A percentile compares a stretch with the other conserved stretches of the same genome.
Conservation (phyloP, 352 stramenopile species). For the Globisporangium carolinianum region DNA sequence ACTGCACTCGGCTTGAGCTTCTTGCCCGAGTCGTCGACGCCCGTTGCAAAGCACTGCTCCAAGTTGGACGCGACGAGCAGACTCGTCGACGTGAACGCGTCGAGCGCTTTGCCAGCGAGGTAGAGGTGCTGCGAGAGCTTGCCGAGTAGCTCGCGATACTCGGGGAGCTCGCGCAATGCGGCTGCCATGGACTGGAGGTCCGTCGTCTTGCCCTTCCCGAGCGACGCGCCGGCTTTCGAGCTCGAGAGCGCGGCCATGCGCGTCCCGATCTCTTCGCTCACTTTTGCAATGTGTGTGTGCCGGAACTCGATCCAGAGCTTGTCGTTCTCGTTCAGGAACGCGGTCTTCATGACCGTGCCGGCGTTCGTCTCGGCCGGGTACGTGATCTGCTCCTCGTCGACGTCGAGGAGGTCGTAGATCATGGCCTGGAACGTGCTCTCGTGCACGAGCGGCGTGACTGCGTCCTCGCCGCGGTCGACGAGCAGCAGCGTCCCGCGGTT, state of each 20-base stretch:
- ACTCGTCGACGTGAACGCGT: constrained; percentile 83
- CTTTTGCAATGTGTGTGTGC: constrained; percentile 93
- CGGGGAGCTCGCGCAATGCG: constrained; percentile 85
- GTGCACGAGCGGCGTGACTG: constrained; percentile 94
- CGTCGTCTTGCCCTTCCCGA: constrained; percentile 77
- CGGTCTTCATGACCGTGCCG: constrained; percentile 78
- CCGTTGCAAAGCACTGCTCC: constrained; percentile 93
- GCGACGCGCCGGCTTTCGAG: constrained; percentile 74
- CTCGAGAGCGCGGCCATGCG: constrained; percentile 64
- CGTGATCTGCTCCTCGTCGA: constrained; percentile 93
- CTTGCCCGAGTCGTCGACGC: constrained; percentile 90
- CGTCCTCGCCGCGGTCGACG: constrained; percentile 92
- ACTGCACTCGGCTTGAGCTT: constrained; percentile 83
- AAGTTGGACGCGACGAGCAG: constrained; percentile 91
- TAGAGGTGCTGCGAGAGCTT: constrained; percentile 94
- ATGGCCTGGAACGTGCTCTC: constrained; percentile 97
- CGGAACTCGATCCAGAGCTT: constrained; percentile 95
- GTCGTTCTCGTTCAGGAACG: constrained; percentile 96
- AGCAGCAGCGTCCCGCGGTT: constrained; percentile 92
- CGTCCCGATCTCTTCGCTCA: constrained; percentile 75
- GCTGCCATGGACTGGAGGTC: constrained; percentile 91
- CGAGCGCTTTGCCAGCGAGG: constrained; percentile 92
- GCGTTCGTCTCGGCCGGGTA: constrained; percentile 86
- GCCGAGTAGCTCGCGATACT: constrained; percentile 93
- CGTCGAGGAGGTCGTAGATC: constrained; percentile 92